Evolutionary conservation across 2,329 filamentous ascomycete genomes (phyloP).

Genomic region (Alternaria sp.): DNA sequence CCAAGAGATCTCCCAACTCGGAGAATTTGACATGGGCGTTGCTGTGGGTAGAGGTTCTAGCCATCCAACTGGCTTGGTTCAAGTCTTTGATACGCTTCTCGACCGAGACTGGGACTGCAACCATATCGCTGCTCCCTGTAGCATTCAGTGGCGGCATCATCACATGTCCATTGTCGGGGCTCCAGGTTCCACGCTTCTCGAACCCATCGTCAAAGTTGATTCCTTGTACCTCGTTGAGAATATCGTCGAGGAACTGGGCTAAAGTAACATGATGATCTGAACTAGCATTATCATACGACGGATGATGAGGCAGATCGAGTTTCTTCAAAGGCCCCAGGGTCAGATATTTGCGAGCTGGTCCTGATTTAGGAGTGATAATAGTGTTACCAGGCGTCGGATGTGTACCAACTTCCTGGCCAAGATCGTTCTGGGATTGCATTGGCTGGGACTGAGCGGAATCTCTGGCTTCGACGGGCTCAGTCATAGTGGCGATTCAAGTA

Average conservation of each 20-base stretch:
- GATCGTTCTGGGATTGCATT: neutral
- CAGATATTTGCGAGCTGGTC: slow-evolving; percentile 8
- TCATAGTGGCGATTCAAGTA: slow-evolving; percentile 9
- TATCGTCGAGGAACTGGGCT: slow-evolving; percentile 19
- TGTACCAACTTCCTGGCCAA: neutral
- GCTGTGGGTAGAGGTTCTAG: slow-evolving; percentile 62
- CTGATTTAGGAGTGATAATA: too few species aligned
- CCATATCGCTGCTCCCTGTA: neutral
- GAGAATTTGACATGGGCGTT: slow-evolving; percentile 58
- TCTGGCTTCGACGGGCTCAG: neutral
- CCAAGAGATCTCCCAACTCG: slow-evolving; percentile 68
- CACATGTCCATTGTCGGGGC: slow-evolving; percentile 11
- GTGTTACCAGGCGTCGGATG: neutral
- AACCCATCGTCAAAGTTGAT: slow-evolving; percentile 24
- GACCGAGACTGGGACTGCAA: slow-evolving; percentile 17
- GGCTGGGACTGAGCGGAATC: slow-evolving; percentile 9
- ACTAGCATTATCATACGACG: slow-evolving; percentile 8
- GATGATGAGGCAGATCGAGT: slow-evolving; percentile 28
- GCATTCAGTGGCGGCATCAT: slow-evolving; percentile 16
- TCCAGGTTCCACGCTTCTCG: slow-evolving; percentile 20
- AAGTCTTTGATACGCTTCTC: slow-evolving; percentile 24
- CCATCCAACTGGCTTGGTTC: slow-evolving; percentile 65
- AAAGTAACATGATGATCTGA: slow-evolving; percentile 12
- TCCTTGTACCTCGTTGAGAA: slow-evolving; percentile 25
- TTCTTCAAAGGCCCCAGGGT: slow-evolving; percentile 14